Evolutionary conservation across 2,329 filamentous ascomycete species (phyloP).

Genomic region (Aureobasidium mangrovei): DNA sequence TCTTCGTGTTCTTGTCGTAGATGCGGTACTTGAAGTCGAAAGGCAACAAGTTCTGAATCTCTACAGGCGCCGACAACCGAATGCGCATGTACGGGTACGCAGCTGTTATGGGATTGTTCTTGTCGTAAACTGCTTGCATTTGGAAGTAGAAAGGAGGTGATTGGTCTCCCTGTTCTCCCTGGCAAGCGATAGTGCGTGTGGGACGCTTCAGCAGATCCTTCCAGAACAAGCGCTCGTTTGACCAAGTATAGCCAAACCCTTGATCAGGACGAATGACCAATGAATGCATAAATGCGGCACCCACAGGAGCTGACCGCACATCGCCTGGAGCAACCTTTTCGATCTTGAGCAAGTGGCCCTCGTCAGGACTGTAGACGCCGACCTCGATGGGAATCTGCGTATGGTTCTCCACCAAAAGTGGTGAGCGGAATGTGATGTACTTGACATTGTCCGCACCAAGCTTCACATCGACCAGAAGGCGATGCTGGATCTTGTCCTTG

Average conservation of each 20-base stretch:
- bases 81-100: conserved; percentile 93
- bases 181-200: conserved; percentile 79
- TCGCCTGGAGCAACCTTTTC: conserved; percentile 95
- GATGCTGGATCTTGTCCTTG: conserved; percentile 75
- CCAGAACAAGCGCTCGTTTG: conserved; percentile 83
- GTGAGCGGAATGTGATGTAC: conserved; percentile 90
- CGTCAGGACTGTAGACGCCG: conserved; percentile 77
- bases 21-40: conserved; percentile 99
- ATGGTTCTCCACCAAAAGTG: conserved; percentile 85
- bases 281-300: conserved; percentile 82
- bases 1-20: conserved; percentile 97
- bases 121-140: conserved; percentile 77
- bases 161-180: conserved; percentile 70
- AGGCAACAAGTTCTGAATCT: conserved; percentile 86
- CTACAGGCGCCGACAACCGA: conserved; percentile 82
- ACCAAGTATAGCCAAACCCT: conserved; percentile 96
- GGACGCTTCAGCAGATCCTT: conserved; percentile 77
- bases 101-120: conserved; percentile 69
- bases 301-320: conserved; percentile 80
- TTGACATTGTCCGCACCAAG: conserved; percentile 95
- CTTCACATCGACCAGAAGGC: conserved; percentile 82
- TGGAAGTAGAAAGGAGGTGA: conserved; percentile 91
- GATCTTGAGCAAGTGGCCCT: conserved; percentile 89
- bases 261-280: conserved; percentile 84
- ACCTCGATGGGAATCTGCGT: conserved; percentile 94